These are phyloP conservation scores for Phytophthora capsici DNA, from an alignment of 352 stramenopile genomes.

Conservation along the genomic window DNA sequence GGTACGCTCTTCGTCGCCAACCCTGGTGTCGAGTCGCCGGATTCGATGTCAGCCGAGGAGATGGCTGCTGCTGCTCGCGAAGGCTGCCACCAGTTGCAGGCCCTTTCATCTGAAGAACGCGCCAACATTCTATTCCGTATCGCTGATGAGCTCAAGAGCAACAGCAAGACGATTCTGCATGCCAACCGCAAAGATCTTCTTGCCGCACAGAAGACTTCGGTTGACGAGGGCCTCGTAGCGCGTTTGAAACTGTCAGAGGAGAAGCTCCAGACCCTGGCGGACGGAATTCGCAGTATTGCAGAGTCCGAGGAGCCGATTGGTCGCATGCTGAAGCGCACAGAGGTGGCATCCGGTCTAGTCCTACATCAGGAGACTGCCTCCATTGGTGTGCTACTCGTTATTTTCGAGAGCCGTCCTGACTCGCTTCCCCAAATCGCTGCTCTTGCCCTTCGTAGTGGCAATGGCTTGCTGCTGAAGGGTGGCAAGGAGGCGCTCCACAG, in stretches of 20 bases:
- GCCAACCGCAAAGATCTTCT: conserved; percentile 94
- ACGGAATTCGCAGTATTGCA: conserved; percentile 95
- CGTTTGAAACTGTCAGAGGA: conserved; percentile 89
- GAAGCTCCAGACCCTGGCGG: conserved; percentile 95
- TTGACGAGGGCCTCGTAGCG: conserved; percentile 75
- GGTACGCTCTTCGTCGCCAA: conserved; percentile 89
- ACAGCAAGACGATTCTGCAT: conserved; percentile 88
- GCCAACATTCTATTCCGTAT: conserved; percentile 91
- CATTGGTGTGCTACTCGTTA: conserved; percentile 98
- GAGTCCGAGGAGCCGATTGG: conserved; percentile 79
- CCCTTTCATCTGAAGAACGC: conserved; percentile 85
- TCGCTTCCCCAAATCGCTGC: conserved; percentile 96
- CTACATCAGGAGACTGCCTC: conserved; percentile 95
- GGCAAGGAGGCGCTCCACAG: conserved; percentile 95
- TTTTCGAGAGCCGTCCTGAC: conserved; percentile 98
- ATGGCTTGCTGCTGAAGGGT: conserved; percentile 97
- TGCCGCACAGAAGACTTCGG: conserved; percentile 66
- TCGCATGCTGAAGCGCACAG: conserved; percentile 79
- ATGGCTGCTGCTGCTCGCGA: conserved; percentile 87
- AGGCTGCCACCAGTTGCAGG: conserved; percentile 90
- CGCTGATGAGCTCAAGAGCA: conserved; percentile 81
- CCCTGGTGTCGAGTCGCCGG: conserved; percentile 43
- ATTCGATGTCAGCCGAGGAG: conserved; percentile 62
- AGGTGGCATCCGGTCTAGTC: conserved; percentile 92
- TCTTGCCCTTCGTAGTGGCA: conserved; percentile 95